Evolutionary conservation across 2,329 filamentous ascomycete genomes (phyloP).

Genomic region (Leptodontidium sp.): DNA sequence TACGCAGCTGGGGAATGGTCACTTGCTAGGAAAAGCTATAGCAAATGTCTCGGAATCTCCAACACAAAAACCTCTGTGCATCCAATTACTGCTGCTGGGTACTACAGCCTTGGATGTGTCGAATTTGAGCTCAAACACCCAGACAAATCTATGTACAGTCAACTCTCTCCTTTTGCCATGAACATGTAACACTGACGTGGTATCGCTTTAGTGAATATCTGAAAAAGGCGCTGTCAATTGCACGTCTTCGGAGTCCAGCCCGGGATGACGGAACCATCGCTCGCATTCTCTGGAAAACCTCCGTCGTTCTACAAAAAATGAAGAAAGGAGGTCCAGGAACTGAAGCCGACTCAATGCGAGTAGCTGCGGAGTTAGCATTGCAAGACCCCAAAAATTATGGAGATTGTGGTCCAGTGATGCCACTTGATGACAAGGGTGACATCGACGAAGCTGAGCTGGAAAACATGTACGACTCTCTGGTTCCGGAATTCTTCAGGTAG

Average conservation of each 20-base stretch:
- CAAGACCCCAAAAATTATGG: slow-evolving; percentile 37
- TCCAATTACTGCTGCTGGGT: slow-evolving; percentile 33
- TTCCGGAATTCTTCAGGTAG: slow-evolving; percentile 37
- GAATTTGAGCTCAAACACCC: slow-evolving; percentile 22
- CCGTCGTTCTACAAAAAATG: slow-evolving; percentile 32
- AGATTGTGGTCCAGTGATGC: slow-evolving; percentile 46
- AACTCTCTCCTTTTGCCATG: background rate
- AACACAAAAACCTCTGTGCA: slow-evolving; percentile 31
- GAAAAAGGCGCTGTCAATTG: slow-evolving; percentile 35
- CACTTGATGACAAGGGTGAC: slow-evolving; percentile 44
- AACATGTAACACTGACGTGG: no score
- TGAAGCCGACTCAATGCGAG: slow-evolving; percentile 28
- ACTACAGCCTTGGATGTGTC: slow-evolving; percentile 32
- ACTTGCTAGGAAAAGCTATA: slow-evolving; percentile 22
- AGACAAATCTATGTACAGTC: background rate
- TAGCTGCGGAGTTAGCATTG: slow-evolving; percentile 34
- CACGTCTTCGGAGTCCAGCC: slow-evolving; percentile 35
- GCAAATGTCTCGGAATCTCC: slow-evolving; percentile 23
- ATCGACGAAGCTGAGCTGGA: slow-evolving; percentile 29
- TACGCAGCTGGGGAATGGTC: slow-evolving; percentile 25
- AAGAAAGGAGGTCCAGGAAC: slow-evolving; percentile 14
- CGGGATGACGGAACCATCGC: slow-evolving; percentile 37
- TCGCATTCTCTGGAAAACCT: slow-evolving; percentile 36
- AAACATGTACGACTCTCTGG: slow-evolving; percentile 34
- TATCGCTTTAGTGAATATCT: slow-evolving; percentile 20